Conservation (phyloP, 2,329 filamentous ascomycete species). For the Ophiostoma sp. region DNA sequence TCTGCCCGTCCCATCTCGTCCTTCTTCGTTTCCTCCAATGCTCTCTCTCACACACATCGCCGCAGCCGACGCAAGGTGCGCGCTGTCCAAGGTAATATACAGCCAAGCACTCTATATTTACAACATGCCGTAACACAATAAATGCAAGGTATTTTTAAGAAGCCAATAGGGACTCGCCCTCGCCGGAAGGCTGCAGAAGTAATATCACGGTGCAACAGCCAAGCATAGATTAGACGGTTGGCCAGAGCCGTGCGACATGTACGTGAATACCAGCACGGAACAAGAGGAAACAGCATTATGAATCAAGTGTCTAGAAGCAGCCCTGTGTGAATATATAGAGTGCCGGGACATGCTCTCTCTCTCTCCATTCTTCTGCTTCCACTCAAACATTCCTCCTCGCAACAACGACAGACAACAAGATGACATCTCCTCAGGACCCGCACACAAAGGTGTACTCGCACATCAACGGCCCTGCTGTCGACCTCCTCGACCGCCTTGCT, state of each 20-base stretch:
- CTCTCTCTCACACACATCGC: no score
- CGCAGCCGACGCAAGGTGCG: no score
- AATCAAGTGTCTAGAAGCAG: no score
- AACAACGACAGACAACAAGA: not conserved
- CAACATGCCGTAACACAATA: not conserved
- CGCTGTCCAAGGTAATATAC: no score
- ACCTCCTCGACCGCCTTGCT: constrained; percentile 42
- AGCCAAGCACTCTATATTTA: not conserved
- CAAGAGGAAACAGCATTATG: no score
- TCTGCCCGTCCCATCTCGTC: no score
- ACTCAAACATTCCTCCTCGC: not conserved
- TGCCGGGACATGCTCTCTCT: no score
- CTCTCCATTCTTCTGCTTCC: not conserved
- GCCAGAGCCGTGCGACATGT: not conserved
- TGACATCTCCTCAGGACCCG: constrained; percentile 28
- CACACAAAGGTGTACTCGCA: constrained; percentile 37
- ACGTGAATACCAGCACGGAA: not conserved
- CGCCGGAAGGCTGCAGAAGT: not conserved
- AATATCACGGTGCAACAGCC: not conserved
- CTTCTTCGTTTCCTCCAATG: no score
- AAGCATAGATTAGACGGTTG: not conserved
- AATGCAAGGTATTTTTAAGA: not conserved
- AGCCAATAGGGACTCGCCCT: not conserved
- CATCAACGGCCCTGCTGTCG: constrained; percentile 39
- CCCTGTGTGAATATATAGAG: no score